Evolutionary conservation across 352 stramenopile species (phyloP).

Genomic region (Stephanocyclus meneghinianus): DNA sequence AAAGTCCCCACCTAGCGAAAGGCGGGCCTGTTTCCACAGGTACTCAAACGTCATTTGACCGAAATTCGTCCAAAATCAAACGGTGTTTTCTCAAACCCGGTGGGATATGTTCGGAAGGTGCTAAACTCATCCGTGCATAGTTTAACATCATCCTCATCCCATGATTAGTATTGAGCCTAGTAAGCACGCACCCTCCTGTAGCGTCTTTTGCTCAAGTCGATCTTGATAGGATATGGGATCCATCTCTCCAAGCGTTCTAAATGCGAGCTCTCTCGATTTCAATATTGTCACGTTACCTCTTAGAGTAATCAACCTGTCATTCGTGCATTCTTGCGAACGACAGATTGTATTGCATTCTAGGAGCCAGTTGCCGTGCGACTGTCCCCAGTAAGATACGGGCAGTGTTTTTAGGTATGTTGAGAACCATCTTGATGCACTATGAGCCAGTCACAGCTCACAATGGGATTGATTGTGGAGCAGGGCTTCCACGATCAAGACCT

Average conservation of each 20-base stretch:
- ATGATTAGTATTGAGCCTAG: constrained; percentile 76
- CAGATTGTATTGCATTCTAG: too few species aligned
- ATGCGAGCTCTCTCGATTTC: constrained; percentile 64
- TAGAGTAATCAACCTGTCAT: too few species aligned
- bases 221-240: constrained; percentile 79
- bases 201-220: constrained; percentile 62
- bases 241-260: constrained; percentile 73
- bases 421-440: too few species aligned
- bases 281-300: too few species aligned
- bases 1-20: constrained; percentile 27
- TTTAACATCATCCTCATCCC: constrained; percentile 72
- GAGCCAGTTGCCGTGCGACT: too few species aligned
- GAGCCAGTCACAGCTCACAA: too few species aligned
- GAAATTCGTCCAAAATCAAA: constrained; percentile 77
- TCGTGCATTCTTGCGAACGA: too few species aligned
- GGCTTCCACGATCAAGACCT: too few species aligned
- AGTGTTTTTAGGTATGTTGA: too few species aligned
- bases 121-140: constrained; percentile 64
- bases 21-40: constrained; percentile 55
- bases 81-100: constrained; percentile 70
- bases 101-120: constrained; percentile 63
- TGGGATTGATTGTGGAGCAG: too few species aligned
- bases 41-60: constrained; percentile 76
- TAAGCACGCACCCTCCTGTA: constrained; percentile 54
- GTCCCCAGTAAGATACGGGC: too few species aligned